These are phyloP conservation scores for Anaeromyces robustus DNA, from an alignment of 192 early-diverging fungal genomes.

Conservation along the genomic window DNA sequence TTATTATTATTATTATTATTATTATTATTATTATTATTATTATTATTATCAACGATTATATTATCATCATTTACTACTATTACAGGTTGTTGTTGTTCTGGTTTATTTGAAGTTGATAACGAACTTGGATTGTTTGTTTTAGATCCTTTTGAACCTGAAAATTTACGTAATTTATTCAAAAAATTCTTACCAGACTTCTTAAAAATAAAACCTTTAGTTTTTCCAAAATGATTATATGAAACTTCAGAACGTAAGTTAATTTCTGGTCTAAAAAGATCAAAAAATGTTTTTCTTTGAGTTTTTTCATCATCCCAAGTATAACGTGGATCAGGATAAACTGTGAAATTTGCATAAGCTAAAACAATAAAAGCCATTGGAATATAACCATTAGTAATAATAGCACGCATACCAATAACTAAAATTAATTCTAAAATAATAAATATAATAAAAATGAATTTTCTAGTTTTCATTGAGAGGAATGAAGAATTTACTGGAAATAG, in stretches of 20 bases:
- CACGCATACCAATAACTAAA: background rate
- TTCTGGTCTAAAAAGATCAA: background rate
- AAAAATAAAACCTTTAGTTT: background rate
- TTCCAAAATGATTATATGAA: background rate
- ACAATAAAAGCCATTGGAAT: background rate
- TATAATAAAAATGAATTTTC: background rate
- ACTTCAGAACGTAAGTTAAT: background rate
- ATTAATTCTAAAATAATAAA: background rate
- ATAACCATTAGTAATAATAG: background rate
- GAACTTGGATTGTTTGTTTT: too few species aligned
- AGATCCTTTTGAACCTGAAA: too few species aligned
- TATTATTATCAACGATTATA: too few species aligned
- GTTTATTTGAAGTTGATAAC: too few species aligned
- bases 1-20: too few species aligned
- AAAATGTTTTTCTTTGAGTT: background rate
- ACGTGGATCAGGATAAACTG: background rate
- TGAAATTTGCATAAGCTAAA: background rate
- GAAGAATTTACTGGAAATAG: background rate
- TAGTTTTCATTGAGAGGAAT: background rate
- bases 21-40: too few species aligned
- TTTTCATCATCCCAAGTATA: background rate
- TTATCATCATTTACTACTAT: too few species aligned
- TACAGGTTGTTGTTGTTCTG: too few species aligned
- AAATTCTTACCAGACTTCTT: too few species aligned
- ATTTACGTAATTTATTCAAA: too few species aligned